Evolutionary conservation across 2,329 filamentous ascomycete species (phyloP), one percentile per base, ranked within the genome.

Genomic region (Penicillium brevicompactum): DNA sequence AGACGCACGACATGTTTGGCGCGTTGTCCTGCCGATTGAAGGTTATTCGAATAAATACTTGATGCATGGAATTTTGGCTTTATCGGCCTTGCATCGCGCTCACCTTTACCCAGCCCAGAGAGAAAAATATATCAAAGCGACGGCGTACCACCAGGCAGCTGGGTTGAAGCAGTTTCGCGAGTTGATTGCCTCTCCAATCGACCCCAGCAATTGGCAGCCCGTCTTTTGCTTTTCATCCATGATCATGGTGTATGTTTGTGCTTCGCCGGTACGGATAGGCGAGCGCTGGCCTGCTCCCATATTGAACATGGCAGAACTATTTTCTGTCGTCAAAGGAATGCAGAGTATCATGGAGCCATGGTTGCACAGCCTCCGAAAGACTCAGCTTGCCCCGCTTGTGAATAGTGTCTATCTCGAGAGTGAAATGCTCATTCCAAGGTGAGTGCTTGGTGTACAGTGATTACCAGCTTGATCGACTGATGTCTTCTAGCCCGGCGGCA

Each of bases 41-140:
- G 70, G 60, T 3, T 64, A 71, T 48, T 57, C 63, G 5, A 70
- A 71, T 49, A 60, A 63, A 38, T 73, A 70, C 49, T 55, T 73
- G 11, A 63, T 72, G 52, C 67, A 72, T 31, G 69, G 67, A 2
- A 41, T 73, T 9, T 59, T 73, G 46, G 69, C 69, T n/a, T 60
- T 70, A 18, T 57, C 69, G 3, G 70, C 70, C 1, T 50, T 70
- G 8, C 70, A 73, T 48, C 54, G 58, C 22, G 49, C 57, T 13
- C 59, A 45, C 31, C 57, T 65, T 9, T 58, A 56, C 13, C 46
- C 59, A 14, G 38, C 30, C 1, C 51, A 61, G 37, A 63, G 53
- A 34, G 53, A 57, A 14, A 57, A 51, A 16, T 58, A 58, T 30
- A 40, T 49, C 49, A 63, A 63, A 27, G 56, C 60, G 1, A 55